Percentiles rank a stretch among this genome's conserved stretches.
Evolutionary conservation across 441 rosid genomes (phyloP).

Genomic region (Aquilaria agallochum): DNA sequence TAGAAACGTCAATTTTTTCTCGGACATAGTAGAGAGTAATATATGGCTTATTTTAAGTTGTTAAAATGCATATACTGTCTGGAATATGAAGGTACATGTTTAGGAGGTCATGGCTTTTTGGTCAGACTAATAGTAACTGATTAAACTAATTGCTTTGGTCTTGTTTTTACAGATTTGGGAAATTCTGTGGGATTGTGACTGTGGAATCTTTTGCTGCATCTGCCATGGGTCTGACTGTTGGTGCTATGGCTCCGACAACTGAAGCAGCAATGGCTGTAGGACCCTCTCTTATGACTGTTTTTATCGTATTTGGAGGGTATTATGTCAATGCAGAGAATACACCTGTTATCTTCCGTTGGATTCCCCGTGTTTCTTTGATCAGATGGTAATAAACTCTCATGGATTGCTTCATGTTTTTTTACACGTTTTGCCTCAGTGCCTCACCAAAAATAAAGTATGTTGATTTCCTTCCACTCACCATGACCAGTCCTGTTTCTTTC

Average conservation of each 20-base stretch:
- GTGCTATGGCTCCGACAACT: slow-evolving; percentile 91
- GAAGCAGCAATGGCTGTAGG: slow-evolving; percentile 99
- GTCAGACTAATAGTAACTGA: no score
- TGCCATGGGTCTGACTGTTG: slow-evolving; percentile 98
- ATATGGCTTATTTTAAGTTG: no score
- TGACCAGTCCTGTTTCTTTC: slow-evolving; percentile 3
- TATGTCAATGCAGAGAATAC: slow-evolving; percentile 86
- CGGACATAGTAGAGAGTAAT: no score
- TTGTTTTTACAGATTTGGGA: slow-evolving; percentile 59
- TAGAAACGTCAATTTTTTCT: no score
- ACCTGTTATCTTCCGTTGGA: slow-evolving; percentile 90
- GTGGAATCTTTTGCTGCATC: slow-evolving; percentile 94
- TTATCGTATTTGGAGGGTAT: slow-evolving; percentile 93
- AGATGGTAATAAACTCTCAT: slow-evolving; percentile 56
- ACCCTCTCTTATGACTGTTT: slow-evolving; percentile 97
- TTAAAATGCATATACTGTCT: no score
- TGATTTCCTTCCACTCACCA: slow-evolving; percentile 5
- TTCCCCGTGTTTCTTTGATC: slow-evolving; percentile 83
- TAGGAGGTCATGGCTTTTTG: not conserved
- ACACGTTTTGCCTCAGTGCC: not conserved
- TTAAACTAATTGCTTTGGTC: slow-evolving; percentile 14
- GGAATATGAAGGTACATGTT: no score
- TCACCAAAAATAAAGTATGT: not conserved
- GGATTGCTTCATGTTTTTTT: not conserved
- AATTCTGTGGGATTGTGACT: slow-evolving; percentile 90